A percentile compares a stretch with the other conserved stretches of the same genome.
These are phyloP conservation scores for Naegleria gruberi DNA, from an alignment of 208 protist genomes.

Conservation along the genomic window DNA sequence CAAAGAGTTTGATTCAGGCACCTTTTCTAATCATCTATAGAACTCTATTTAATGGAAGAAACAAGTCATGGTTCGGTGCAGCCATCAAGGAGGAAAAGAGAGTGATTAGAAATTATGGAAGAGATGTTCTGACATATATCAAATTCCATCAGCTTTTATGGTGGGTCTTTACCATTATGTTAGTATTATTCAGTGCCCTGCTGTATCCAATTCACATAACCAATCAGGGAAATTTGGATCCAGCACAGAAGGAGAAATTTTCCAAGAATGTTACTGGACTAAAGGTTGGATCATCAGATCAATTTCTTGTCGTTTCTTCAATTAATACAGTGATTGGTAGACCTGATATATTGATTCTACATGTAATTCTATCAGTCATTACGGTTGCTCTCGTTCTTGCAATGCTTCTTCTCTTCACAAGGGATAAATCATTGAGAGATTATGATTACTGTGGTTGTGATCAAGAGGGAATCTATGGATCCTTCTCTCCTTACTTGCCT, in stretches of 20 bases:
- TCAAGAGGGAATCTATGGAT: not conserved
- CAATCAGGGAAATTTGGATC: not conserved
- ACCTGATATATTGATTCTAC: not conserved
- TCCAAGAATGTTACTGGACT: not conserved
- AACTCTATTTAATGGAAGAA: not conserved
- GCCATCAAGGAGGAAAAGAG: not conserved
- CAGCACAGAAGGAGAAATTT: not conserved
- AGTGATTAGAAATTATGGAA: not conserved
- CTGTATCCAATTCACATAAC: not conserved
- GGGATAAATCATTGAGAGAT: not conserved
- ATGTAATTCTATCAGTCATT: not conserved
- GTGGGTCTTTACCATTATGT: not conserved
- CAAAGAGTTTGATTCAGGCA: not conserved
- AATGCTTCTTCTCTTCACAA: not conserved
- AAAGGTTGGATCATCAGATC: not conserved
- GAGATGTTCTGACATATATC: not conserved
- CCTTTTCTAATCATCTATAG: not conserved
- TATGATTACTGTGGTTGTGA: not conserved
- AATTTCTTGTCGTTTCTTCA: not conserved
- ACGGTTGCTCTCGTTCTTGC: not conserved
- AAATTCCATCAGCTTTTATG: not conserved
- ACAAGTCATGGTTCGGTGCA: not conserved
- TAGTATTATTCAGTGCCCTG: not conserved
- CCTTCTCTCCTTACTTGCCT: not conserved
- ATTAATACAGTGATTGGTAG: not conserved